Percentiles rank a stretch among this genome's conserved stretches.
phyloP scores from a whole-genome alignment of 495 filamentous ascomycete genomes.

The Pyrenopolyporus hunteri region DNA sequence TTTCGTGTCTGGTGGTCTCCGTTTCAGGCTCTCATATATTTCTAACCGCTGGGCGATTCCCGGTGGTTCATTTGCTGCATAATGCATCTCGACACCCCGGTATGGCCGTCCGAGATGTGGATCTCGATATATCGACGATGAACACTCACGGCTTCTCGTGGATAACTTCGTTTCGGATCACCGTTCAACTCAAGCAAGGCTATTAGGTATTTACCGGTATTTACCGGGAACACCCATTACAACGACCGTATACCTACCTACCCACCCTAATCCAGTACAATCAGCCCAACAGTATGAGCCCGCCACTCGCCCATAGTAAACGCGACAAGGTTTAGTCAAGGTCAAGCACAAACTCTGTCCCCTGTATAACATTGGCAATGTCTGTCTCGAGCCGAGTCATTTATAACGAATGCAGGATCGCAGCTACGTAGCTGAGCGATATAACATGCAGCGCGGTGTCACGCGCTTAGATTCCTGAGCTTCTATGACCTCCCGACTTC shows the following conservation, averaged over 20 bases:
- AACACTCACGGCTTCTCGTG: slow-evolving; percentile 8
- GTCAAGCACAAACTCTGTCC: background rate
- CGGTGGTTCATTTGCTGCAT: slow-evolving; percentile 15
- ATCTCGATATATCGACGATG: slow-evolving; percentile 19
- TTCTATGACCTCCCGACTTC: slow-evolving; percentile 1
- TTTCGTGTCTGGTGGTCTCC: background rate
- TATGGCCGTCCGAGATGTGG: slow-evolving; percentile 25
- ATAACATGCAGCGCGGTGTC: slow-evolving; percentile 2
- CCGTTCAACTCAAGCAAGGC: slow-evolving; percentile 4
- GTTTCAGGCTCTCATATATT: slow-evolving; percentile 30
- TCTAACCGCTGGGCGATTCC: slow-evolving; percentile 26
- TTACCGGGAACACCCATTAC: too few species aligned
- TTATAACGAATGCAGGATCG: background rate
- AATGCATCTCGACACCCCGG: slow-evolving; percentile 13
- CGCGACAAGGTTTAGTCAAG: background rate
- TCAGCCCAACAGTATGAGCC: background rate
- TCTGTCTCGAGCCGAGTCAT: background rate
- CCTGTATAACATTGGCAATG: too few species aligned
- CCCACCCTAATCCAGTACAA: background rate
- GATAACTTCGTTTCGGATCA: slow-evolving; percentile 14
- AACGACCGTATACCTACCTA: background rate
- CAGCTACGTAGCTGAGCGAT: slow-evolving; percentile 1
- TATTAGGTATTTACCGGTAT: background rate
- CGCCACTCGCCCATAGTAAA: background rate
- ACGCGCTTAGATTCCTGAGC: slow-evolving; percentile 7